Conservation (phyloP, 495 filamentous ascomycete species). For the Tuber aestivum region DNA sequence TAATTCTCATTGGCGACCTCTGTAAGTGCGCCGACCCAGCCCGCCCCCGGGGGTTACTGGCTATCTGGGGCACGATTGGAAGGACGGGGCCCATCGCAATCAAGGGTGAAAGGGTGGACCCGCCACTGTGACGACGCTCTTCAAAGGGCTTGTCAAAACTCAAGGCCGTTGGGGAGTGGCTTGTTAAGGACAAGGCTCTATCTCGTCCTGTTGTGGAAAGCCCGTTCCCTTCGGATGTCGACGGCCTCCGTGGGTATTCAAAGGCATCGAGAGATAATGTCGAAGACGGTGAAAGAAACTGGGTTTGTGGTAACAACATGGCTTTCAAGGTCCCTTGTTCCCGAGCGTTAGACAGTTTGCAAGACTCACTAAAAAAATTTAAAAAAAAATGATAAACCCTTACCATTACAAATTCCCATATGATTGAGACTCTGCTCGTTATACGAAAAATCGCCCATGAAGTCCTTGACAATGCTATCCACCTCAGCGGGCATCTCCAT, state of each 20-base stretch:
- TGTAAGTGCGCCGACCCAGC: conserved; percentile 30
- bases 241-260: conserved; percentile 29
- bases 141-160: conserved; percentile 30
- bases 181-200: conserved; percentile 39
- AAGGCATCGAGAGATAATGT: conserved; percentile 35
- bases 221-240: conserved; percentile 21
- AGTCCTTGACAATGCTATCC: conserved; percentile 62
- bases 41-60: conserved; percentile 25
- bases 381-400: conserved; percentile 8
- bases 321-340: conserved; percentile 35
- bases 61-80: conserved; percentile 45
- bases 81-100: conserved; percentile 48
- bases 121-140: conserved; percentile 52
- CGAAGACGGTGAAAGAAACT: conserved; percentile 20
- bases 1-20: conserved; percentile 24
- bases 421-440: conserved; percentile 52
- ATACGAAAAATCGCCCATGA: conserved; percentile 64
- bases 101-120: conserved; percentile 53
- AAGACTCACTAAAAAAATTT: background rate
- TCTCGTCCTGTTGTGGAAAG: conserved; percentile 23
- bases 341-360: background rate
- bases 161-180: conserved; percentile 32
- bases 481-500: conserved; percentile 58
- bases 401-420: conserved; percentile 48
- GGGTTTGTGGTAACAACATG: conserved; percentile 14